phyloP scores from a whole-genome alignment of 306 rosid species.

The Styphnolobium japonicum region DNA sequence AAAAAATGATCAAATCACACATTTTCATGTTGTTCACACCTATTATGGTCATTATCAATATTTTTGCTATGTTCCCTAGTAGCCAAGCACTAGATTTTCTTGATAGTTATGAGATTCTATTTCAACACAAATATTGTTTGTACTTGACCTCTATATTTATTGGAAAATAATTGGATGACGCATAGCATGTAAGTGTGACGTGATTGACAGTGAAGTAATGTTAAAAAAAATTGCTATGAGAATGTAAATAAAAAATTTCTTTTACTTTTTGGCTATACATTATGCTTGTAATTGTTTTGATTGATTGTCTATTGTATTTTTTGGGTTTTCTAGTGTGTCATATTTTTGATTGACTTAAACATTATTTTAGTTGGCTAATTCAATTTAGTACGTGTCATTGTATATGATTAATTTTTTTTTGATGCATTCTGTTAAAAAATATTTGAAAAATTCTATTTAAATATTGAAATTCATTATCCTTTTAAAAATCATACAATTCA shows the following conservation, averaged over 20 bases:
- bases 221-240: too few relatives aligned
- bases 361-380: too few relatives aligned
- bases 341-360: too few relatives aligned
- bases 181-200: not conserved
- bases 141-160: not conserved
- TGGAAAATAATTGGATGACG: not conserved
- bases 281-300: not conserved
- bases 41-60: slow-evolving; percentile 2
- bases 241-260: too few relatives aligned
- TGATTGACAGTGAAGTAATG: not conserved
- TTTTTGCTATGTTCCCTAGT: not conserved
- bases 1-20: not conserved
- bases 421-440: too few relatives aligned
- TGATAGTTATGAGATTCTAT: not conserved
- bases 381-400: too few relatives aligned
- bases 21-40: not conserved
- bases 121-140: not conserved
- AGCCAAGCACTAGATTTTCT: not conserved
- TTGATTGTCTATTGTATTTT: not conserved
- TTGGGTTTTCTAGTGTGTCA: too few relatives aligned
- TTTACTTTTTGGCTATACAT: too few relatives aligned
- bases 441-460: too few relatives aligned
- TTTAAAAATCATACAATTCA: not conserved
- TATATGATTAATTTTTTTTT: too few relatives aligned
- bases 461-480: not conserved